Evolutionary conservation across 164 flowering plant species (phyloP).

Genomic region (Cinnamomum chago): DNA sequence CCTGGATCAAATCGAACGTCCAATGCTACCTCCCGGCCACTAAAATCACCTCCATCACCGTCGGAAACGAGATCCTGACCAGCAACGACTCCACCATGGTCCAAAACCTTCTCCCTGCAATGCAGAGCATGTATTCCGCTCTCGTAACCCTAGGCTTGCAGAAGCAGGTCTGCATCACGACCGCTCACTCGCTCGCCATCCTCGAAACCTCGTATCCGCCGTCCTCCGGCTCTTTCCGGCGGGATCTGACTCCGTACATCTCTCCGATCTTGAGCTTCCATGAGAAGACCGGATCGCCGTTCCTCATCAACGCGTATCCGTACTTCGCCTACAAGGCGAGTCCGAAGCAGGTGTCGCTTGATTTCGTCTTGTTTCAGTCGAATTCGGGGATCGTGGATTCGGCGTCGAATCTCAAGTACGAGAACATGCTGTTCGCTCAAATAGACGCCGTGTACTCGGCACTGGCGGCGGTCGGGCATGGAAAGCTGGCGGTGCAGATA

Average conservation of each 20-base stretch:
- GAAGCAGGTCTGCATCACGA: conserved; percentile 26
- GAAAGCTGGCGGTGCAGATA: conserved; percentile 30
- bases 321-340: conserved; percentile 29
- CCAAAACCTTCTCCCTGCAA: conserved; percentile 31
- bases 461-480: conserved; percentile 24
- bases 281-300: conserved; percentile 22
- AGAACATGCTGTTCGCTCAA: conserved; percentile 48
- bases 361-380: conserved; percentile 38
- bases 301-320: conserved; percentile 33
- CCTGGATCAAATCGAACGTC: conserved; percentile 45
- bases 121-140: conserved; percentile 25
- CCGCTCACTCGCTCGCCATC: conserved; percentile 27
- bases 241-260: conserved; percentile 16
- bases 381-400: conserved; percentile 25
- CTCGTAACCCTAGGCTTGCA: conserved; percentile 22
- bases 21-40: conserved; percentile 39
- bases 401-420: conserved; percentile 30
- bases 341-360: conserved; percentile 35
- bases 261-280: conserved; percentile 24
- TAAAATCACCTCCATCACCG: conserved; percentile 40
- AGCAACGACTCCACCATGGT: conserved; percentile 26
- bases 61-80: conserved; percentile 52
- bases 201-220: conserved; percentile 31
- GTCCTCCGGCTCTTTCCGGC: conserved; percentile 25
- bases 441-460: conserved; percentile 43